Evolutionary conservation across 2,329 filamentous ascomycete species (phyloP).

Genomic region (Cladobotryum mycophilum): DNA sequence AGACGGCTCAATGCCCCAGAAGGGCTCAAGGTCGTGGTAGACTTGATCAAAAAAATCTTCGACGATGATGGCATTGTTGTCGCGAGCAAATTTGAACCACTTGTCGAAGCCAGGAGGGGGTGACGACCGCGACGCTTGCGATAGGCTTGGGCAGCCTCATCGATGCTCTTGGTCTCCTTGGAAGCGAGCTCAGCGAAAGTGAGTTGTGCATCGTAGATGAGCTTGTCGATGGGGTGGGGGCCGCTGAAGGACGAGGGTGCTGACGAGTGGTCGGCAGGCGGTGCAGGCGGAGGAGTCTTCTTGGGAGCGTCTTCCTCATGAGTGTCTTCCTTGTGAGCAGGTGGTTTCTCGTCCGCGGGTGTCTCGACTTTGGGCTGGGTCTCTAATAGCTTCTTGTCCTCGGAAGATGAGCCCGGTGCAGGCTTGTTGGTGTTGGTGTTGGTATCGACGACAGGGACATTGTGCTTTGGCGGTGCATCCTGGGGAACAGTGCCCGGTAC

Average conservation of each 20-base stretch:
- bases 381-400: background rate
- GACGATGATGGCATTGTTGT: slow-evolving; percentile 48
- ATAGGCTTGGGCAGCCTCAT: slow-evolving; percentile 52
- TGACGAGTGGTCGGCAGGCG: too few species aligned
- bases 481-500: background rate
- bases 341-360: too few species aligned
- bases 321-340: background rate
- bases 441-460: background rate
- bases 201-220: slow-evolving; percentile 42
- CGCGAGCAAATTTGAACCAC: slow-evolving; percentile 52
- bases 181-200: slow-evolving; percentile 33
- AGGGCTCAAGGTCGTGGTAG: slow-evolving; percentile 53
- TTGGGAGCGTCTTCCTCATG: slow-evolving; percentile 2
- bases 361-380: too few species aligned
- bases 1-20: slow-evolving; percentile 46
- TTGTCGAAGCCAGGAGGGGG: slow-evolving; percentile 57
- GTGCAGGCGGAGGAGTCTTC: slow-evolving; percentile 3
- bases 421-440: background rate
- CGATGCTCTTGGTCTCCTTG: slow-evolving; percentile 43
- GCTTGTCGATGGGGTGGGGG: slow-evolving; percentile 45
- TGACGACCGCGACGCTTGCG: slow-evolving; percentile 52
- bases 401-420: background rate
- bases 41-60: slow-evolving; percentile 61
- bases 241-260: background rate
- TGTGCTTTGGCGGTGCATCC: slow-evolving; percentile 1